Percentiles rank a stretch among this genome's conserved stretches.
Evolutionary conservation across 2,329 filamentous ascomycete genomes (phyloP).

Genomic region (Alternaria hordeiaustralica): DNA sequence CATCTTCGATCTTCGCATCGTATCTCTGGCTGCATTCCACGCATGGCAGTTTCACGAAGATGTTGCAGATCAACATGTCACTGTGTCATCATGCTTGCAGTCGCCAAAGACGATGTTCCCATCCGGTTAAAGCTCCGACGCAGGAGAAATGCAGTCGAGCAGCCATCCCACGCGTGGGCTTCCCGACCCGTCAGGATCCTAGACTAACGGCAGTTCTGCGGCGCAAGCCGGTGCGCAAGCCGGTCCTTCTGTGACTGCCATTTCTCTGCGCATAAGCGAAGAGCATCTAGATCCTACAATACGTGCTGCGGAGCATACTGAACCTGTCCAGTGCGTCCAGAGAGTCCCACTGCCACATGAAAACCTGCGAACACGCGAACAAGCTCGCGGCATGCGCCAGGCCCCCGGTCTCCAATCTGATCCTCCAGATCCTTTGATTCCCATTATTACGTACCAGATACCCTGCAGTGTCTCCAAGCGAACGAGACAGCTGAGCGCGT

Average conservation of each 20-base stretch:
- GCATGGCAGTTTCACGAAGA: not conserved
- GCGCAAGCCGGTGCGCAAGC: not conserved
- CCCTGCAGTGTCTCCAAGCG: not conserved
- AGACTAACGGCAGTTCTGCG: not conserved
- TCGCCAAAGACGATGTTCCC: not conserved
- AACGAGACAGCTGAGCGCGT: not conserved
- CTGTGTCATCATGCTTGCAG: not conserved
- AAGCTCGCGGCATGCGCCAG: not conserved
- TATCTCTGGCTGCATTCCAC: not conserved
- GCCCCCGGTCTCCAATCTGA: not conserved
- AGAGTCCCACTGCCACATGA: not conserved
- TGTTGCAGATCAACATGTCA: not conserved
- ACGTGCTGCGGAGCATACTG: not conserved
- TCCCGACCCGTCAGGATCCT: not conserved
- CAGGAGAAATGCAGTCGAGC: not conserved
- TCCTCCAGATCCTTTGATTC: not conserved
- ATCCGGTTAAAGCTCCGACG: not conserved
- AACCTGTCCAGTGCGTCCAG: not conserved
- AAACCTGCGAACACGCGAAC: not conserved
- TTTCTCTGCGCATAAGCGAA: not conserved
- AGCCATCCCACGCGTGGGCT: not conserved
- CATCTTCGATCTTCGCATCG: not conserved
- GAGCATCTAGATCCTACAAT: not conserved
- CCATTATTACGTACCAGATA: conserved; percentile 1
- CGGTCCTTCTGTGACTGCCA: not conserved